These are phyloP conservation scores for Botryosphaeria dothidea DNA, from an alignment of 2,329 filamentous ascomycete genomes.

Conservation along the genomic window DNA sequence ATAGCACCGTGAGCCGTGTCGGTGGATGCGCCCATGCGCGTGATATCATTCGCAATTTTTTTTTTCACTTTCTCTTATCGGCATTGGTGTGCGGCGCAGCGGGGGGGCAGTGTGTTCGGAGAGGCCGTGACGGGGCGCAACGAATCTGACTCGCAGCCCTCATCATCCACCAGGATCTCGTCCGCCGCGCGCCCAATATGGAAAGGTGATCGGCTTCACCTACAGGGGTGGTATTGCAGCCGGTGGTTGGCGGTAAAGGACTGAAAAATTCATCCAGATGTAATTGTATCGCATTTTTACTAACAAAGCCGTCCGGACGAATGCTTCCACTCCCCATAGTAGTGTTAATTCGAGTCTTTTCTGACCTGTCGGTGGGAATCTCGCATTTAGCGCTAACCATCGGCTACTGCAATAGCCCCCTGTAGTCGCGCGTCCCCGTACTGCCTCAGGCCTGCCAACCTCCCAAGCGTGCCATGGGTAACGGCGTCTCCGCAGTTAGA, in stretches of 20 bases:
- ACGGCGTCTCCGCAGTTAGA: conserved; percentile 15
- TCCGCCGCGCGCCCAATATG: conserved; percentile 4
- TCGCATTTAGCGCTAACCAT: too few relatives aligned
- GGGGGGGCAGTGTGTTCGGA: background rate
- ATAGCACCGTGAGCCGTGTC: background rate
- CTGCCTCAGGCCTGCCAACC: conserved; percentile 9
- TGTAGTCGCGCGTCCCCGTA: conserved; percentile 13
- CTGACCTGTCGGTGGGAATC: too few relatives aligned
- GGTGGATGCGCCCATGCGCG: background rate
- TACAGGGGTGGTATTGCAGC: too few relatives aligned
- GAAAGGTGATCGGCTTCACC: conserved; percentile 15
- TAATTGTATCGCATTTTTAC: too few relatives aligned
- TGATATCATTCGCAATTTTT: background rate
- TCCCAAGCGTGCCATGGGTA: conserved; percentile 7
- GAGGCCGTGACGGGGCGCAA: background rate
- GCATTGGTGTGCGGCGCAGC: background rate
- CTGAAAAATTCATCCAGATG: too few relatives aligned
- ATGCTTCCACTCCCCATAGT: too few relatives aligned
- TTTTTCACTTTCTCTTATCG: background rate
- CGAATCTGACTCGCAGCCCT: conserved; percentile 1
- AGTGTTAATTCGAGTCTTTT: too few relatives aligned
- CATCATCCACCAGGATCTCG: conserved; percentile 12
- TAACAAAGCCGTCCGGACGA: too few relatives aligned
- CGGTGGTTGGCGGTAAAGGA: too few relatives aligned
- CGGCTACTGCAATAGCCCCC: too few relatives aligned